phyloP scores from a whole-genome alignment of 2,329 filamentous ascomycete genomes.

The Fusarium pilosicola region DNA sequence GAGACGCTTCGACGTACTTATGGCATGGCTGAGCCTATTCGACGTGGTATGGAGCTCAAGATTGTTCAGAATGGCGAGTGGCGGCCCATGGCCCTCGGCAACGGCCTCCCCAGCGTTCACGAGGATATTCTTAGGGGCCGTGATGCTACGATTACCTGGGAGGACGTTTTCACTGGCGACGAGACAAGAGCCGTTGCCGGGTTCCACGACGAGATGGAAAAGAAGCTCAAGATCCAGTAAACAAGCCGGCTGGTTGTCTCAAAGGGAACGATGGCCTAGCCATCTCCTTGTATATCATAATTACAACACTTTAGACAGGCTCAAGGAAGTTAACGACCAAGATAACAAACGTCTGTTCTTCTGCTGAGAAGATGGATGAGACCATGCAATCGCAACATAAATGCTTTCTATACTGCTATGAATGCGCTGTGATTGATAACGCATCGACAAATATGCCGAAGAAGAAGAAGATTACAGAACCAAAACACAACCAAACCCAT shows the following conservation, averaged over 20 bases:
- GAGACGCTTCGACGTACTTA: constrained; percentile 86
- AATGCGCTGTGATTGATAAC: constrained; percentile 22
- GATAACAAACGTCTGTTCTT: neutral
- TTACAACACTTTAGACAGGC: constrained; percentile 34
- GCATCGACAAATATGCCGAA: constrained; percentile 22
- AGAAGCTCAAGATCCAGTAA: constrained; percentile 78
- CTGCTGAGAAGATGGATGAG: constrained; percentile 1
- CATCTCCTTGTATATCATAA: constrained; percentile 25
- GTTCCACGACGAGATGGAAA: constrained; percentile 94
- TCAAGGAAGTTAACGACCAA: constrained; percentile 2
- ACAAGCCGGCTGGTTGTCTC: neutral
- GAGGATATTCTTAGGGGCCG: constrained; percentile 87
- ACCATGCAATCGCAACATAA: constrained; percentile 22
- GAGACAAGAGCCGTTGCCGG: constrained; percentile 76
- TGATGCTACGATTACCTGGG: constrained; percentile 85
- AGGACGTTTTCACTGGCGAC: constrained; percentile 89
- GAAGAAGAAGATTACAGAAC: constrained; percentile 27
- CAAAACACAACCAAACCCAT: constrained; percentile 34
- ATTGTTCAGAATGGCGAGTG: constrained; percentile 84
- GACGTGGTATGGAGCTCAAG: constrained; percentile 94
- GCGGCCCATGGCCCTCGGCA: constrained; percentile 76
- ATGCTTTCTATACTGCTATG: constrained; percentile 49
- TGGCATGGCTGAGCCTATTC: constrained; percentile 91
- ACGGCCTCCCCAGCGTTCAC: constrained; percentile 73
- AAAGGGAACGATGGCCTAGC: neutral